Evolutionary conservation across 306 rosid species (phyloP), one percentile per base, ranked within the genome.

Genomic region (Abrus precatorius): DNA sequence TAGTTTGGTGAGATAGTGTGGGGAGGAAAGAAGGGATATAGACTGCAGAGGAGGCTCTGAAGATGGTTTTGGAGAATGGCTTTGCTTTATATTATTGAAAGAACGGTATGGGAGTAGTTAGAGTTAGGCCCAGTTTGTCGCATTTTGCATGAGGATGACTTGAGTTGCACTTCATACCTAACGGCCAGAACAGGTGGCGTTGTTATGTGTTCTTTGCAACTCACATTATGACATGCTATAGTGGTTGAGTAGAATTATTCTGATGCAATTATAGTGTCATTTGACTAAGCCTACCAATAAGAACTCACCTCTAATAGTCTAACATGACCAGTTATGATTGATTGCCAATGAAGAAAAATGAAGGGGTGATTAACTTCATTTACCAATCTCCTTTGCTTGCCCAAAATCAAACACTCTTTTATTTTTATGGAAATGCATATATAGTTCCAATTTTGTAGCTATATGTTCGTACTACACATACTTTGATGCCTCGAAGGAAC

Each of bases 91-190:
- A 91, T 82, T 79, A 68, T 49, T 82, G 70, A 33, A 55, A 54
- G 34, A 79, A 80, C 69, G 83, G 70, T 47, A 38, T 83, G 87
- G 45, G 87, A 84, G 93, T 85, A 56, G 91, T 91, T 89, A 71
- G 76, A 48, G 92, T 77, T 87, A 78, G 94, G 94, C 72, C 87
- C 80, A 78, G 65, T 76, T 84, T 49, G 63, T 85, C 67, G 72
- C 76, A 27, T 50, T 59, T 80, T 76, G 84, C 85, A 83, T 79
- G 87, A 61, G 50, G 83, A 84, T 89, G 67, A 66, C 95, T 89
- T 92, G 9, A 74, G 80, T 78, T 83, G 50, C 87, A 92, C 93
- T 76, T 48, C 87, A 60, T 79, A 92, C 97, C 97, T 85, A 91
- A 86, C 88, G 78, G 1, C 64, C 64, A 27, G 3, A 56, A 54